Evolutionary conservation across 2,329 filamentous ascomycete genomes (phyloP), one percentile per base, ranked within the genome.

Genomic region (Didymella glomerata): DNA sequence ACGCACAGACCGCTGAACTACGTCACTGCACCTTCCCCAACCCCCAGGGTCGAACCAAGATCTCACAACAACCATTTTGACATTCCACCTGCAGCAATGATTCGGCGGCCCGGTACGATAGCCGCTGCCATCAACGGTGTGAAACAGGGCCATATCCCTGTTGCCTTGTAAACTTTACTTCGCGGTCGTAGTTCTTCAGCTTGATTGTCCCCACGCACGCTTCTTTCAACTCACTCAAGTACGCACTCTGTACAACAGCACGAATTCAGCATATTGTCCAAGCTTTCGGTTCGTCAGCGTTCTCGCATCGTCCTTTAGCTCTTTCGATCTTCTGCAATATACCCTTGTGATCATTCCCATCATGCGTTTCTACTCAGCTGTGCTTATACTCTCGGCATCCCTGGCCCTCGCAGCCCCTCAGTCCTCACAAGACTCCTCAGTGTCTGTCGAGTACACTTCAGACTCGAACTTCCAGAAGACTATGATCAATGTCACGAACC

Each of bases 401-500:
- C 4, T 42, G 11, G 24, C 48, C 9, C 32, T 18, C 4, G 24
- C 34, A 13, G n/a, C 16, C 25, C 18, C 52, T 10, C 52, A 55
- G 8, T 22, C 24, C 8, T 25, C 14, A 6, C 36, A 55, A n/a
- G 32, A 42, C n/a, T n/a, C 45, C 5, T 18, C 47, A 16, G 44
- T 38, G 10, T 54, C 44, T n/a, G 36, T 47, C 10, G 58, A 69
- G 28, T 85, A 83, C 61, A 81, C 79, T 1, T 69, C 76, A n/a
- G 68, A 73, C 6, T 38, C 65, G 1, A 62, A 69, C 3, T 85
- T 86, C 73, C 64, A 78, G 54, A 69, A 75, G 14, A 83, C 85
- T n/a, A 77, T 91, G 24, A 82, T 93, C 52, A 83, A 86, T 72
- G 83, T 82, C 66, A 90, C 87, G 36, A 92, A 93, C 75, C 75